Evolutionary conservation across 2,329 filamentous ascomycete species (phyloP).

Genomic region (Ilyonectria sp.): DNA sequence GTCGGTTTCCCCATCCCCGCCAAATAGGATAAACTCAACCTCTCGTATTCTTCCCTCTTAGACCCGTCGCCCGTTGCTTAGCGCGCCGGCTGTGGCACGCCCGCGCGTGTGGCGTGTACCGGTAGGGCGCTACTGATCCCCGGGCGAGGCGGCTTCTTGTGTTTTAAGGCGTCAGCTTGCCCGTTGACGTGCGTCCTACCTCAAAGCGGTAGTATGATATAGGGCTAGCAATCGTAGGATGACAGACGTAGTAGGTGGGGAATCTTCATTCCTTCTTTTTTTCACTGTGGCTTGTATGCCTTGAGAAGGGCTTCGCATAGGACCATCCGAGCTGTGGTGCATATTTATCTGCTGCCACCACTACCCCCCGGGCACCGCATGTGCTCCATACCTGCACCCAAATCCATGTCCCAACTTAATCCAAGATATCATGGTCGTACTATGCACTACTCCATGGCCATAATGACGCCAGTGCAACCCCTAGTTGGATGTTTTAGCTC

Average conservation of each 20-base stretch:
- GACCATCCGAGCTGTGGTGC: background rate
- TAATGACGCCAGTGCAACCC: slow-evolving; percentile 1
- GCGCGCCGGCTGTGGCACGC: slow-evolving; percentile 22
- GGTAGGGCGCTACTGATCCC: slow-evolving; percentile 11
- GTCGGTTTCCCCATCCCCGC: background rate
- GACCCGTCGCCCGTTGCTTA: slow-evolving; percentile 20
- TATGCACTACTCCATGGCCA: background rate
- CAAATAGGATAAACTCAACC: slow-evolving; percentile 5
- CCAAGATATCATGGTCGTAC: background rate
- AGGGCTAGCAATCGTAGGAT: background rate
- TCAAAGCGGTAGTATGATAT: background rate
- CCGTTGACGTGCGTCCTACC: background rate
- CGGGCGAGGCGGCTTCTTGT: slow-evolving; percentile 1
- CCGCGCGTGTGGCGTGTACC: slow-evolving; percentile 30
- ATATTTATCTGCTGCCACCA: background rate
- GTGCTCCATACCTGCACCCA: background rate
- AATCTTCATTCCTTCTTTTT: background rate
- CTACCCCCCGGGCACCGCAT: background rate
- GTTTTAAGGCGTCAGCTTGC: background rate
- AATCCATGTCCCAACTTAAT: slow-evolving; percentile 3
- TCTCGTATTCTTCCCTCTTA: background rate
- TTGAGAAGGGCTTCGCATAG: background rate
- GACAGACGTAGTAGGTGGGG: background rate
- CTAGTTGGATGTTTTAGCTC: slow-evolving; percentile 11
- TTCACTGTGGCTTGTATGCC: background rate